phyloP scores from a whole-genome alignment of 306 rosid species.

The Trifolium fragiferum region DNA sequence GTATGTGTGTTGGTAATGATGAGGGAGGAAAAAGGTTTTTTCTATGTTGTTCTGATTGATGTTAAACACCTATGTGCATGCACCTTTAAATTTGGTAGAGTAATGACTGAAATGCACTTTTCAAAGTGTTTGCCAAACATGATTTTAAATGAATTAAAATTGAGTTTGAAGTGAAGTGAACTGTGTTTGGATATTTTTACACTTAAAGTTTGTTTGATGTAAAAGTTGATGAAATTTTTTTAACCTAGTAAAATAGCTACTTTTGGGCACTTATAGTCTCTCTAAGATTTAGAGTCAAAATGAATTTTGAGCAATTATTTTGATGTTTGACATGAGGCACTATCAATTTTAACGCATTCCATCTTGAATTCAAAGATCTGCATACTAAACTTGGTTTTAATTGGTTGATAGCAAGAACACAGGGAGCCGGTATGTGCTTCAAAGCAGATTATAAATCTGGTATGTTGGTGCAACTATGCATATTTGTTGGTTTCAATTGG shows the following conservation, averaged over 20 bases:
- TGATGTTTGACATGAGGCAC: not conserved
- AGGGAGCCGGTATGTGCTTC: slow-evolving; percentile 70
- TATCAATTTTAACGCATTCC: not conserved
- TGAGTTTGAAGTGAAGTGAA: not conserved
- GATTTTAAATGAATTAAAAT: not conserved
- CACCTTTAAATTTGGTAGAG: slow-evolving; percentile 24
- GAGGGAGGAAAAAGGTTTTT: slow-evolving; percentile 12
- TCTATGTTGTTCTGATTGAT: not conserved
- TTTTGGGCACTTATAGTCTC: not conserved
- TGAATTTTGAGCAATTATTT: not conserved
- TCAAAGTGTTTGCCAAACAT: not conserved
- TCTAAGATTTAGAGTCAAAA: not conserved
- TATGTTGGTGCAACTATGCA: slow-evolving; percentile 45
- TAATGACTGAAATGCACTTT: slow-evolving; percentile 9
- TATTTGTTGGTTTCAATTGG: slow-evolving; percentile 17
- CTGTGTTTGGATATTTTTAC: not conserved
- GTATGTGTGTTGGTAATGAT: slow-evolving; percentile 27
- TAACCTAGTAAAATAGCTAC: not conserved
- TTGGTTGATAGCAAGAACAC: slow-evolving; percentile 57
- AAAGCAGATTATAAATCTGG: slow-evolving; percentile 62
- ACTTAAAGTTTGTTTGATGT: not conserved
- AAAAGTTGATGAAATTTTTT: not conserved
- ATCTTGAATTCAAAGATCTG: not conserved
- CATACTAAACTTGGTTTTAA: slow-evolving; percentile 34
- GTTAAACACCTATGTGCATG: slow-evolving; percentile 15